Base-by-base conservation (phyloP, 805 yeast species). In the Yarrowia sp. region DNA sequence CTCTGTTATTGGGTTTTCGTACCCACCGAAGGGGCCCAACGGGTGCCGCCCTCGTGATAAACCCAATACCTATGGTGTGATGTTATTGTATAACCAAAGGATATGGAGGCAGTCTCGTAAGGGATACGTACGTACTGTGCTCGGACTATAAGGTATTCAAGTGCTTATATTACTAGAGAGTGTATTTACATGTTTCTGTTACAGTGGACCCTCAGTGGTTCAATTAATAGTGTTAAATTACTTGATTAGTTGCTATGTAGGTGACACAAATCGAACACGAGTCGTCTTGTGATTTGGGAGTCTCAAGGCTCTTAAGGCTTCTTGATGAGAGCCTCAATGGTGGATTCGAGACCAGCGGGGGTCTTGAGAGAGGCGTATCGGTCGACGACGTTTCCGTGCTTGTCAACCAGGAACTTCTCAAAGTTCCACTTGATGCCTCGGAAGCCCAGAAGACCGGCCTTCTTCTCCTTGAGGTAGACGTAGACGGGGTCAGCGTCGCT, bases 391-490 rank as follows among this genome's bases (percentile, higher is more conserved):
- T 78, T 70, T 40, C 95, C 95, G 3, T 81, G 68, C 68, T 78
- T 77, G 72, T 82, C 82, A 51, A 89, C 73, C 51, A 89, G 67
- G 74, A 88, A 89, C 78, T 88, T 88, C 73, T 88, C 92, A 72
- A 89, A 88, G 77, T 88, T 88, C 95, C 95, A 88, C 73, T 85
- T 81, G 68, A 88, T 83, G 64, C 88, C 88, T 68, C 79, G 83
- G 77, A 89, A 83, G n/a, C 96, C 91, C 17, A 89, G 77, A 41
- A 78, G 66, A 14, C 85, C 85, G 5, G 80, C 70, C 82, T 85
- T 81, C 82, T 84, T 74, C 44, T 77, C 71, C 80, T 95, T 93
- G 75, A 93, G 82, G 79, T 75, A 92, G 71, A 83, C 79, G 78
- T 85, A 93, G 36, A 93, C 92, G 19, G 93, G 90, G 73, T 89